A percentile compares a stretch with the other conserved stretches of the same genome.
These are phyloP conservation scores for Haplosporangium gracile DNA, from an alignment of 192 early-diverging fungal species.

Conservation along the genomic window DNA sequence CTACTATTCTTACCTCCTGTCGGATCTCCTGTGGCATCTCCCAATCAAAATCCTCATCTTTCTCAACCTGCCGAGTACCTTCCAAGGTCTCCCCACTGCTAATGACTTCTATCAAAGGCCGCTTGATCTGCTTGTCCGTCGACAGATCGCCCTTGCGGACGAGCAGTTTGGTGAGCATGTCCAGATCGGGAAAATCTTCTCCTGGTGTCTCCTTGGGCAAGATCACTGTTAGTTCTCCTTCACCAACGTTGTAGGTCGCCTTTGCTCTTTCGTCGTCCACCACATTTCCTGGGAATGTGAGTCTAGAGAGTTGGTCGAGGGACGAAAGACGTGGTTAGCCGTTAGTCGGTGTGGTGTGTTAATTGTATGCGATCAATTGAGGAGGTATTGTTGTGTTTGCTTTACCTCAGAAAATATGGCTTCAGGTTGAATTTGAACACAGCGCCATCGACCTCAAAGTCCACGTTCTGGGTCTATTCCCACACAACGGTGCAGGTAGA, in stretches of 20 bases:
- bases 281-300: conserved; percentile 85
- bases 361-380: background rate
- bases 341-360: background rate
- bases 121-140: conserved; percentile 42
- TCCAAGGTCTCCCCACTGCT: conserved; percentile 51
- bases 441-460: conserved; percentile 84
- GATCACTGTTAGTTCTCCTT: conserved; percentile 77
- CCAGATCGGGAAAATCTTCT: conserved; percentile 88
- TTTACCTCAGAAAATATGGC: conserved; percentile 92
- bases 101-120: conserved; percentile 76
- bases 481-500: background rate
- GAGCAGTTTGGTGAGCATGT: conserved; percentile 89
- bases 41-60: conserved; percentile 86
- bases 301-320: conserved; percentile 42
- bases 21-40: conserved; percentile 81
- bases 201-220: conserved; percentile 87
- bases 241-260: conserved; percentile 83
- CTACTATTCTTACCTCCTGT: conserved; percentile 35
- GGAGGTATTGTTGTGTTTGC: background rate
- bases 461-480: conserved; percentile 83
- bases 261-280: conserved; percentile 89
- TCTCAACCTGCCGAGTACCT: conserved; percentile 43
- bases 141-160: conserved; percentile 66
- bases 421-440: conserved; percentile 91
- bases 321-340: background rate